Evolutionary conservation across 148 eudicot species (phyloP), one percentile per base, ranked within the genome.

Genomic region (Simmondsia chinensis): DNA sequence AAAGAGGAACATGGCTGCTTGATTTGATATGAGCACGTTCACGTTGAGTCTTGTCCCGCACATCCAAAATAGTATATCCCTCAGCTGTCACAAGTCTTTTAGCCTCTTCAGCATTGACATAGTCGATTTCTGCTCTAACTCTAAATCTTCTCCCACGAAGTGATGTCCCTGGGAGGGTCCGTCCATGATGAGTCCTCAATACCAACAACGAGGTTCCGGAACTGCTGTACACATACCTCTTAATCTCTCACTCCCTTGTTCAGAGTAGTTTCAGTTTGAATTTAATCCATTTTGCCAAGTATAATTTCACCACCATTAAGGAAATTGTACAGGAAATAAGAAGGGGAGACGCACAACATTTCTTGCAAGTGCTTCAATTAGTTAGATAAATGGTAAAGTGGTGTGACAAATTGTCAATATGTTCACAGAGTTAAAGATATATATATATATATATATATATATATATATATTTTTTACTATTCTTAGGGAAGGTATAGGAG

Each of bases 21-120:
- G 67, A 68, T 60, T 85, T 81, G 46, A 89, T 81, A 66, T 84
- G 97, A 23, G 97, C 93, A 20, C 97, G 70, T 12, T 74, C 82
- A 46, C 51, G 84, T 28, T 89, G 97, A 46, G 31, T 59, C 28
- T 36, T 62, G 38, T 89, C 97, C 15, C 97, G 72, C 30, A 89
- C 88, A 66, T 89, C 97, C 19, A 89, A 43, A 25, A 89, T 43
- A 24, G 82, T 48, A 55, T 75, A 89, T 7, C 95, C 97, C 27
- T 81, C 69, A 25, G 23, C 72, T 43, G 75, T 61, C 20, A 81
- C 59, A 9, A 89, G 94, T n/a, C 72, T 43, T 52, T 71, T 80
- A n/a, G 97, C 97, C 27, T 89, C 94, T 33, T 83, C 87, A 13
- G 82, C 83, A 38, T 52, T 67, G 2, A 89, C 84, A 57, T 56